A percentile compares a stretch with the other conserved stretches of the same genome.
These are phyloP conservation scores for Ophiostoma tasmaniense DNA, from an alignment of 2,329 filamentous ascomycete genomes.

Conservation along the genomic window DNA sequence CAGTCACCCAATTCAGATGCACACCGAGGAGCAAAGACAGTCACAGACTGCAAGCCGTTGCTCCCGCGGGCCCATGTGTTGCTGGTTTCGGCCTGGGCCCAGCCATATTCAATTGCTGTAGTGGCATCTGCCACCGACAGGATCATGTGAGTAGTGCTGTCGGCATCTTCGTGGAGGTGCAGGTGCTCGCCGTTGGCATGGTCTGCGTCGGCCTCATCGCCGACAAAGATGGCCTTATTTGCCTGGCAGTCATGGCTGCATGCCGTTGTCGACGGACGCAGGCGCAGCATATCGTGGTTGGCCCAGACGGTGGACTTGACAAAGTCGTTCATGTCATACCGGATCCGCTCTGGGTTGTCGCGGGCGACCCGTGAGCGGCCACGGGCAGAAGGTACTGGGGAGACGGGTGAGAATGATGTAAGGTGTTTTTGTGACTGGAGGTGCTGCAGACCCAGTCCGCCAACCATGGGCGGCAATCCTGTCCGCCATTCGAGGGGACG, in stretches of 20 bases:
- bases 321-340: conserved; percentile 19
- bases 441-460: neutral
- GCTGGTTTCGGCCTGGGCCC: conserved; percentile 32
- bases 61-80: conserved; percentile 22
- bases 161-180: conserved; percentile 32
- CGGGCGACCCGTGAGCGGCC: neutral
- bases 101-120: conserved; percentile 29
- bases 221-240: conserved; percentile 25
- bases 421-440: neutral
- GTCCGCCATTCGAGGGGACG: conserved; percentile 16
- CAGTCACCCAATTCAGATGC: conserved; percentile 30
- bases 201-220: neutral
- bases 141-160: conserved; percentile 33
- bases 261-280: conserved; percentile 22
- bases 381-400: neutral
- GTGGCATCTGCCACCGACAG: conserved; percentile 33
- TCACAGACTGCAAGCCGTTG: conserved; percentile 27
- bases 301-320: conserved; percentile 20
- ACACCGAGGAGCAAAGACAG: conserved; percentile 34
- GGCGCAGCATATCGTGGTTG: conserved; percentile 26
- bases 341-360: conserved; percentile 9
- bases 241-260: conserved; percentile 23
- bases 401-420: neutral
- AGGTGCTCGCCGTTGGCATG: neutral
- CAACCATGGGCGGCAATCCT: conserved; percentile 11